Conservation (phyloP, 1,139 yeast genomes). For the Hyphopichia fennica region DNA sequence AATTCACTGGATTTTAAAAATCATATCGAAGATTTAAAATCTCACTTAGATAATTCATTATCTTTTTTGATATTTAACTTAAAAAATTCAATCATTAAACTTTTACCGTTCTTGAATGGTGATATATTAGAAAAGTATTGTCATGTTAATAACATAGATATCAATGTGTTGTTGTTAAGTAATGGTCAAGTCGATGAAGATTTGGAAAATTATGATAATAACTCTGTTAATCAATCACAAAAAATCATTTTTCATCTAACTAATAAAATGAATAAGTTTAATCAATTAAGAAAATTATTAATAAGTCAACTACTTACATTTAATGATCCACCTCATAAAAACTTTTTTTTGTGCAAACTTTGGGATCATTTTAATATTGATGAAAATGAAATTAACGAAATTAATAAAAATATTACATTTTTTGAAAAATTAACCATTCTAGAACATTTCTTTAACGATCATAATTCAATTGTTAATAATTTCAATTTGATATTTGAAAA, state of each 20-base stretch:
- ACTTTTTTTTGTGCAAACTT: constrained; percentile 31
- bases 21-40: constrained; percentile 6
- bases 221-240: constrained; percentile 5
- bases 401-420: constrained; percentile 4
- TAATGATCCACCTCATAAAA: constrained; percentile 29
- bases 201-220: constrained; percentile 9
- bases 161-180: constrained; percentile 12
- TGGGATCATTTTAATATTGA: constrained; percentile 28
- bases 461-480: constrained; percentile 20
- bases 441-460: constrained; percentile 23
- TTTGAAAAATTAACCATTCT: constrained; percentile 22
- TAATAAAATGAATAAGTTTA: constrained; percentile 27
- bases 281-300: constrained; percentile 38
- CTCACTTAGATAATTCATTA: constrained; percentile 18
- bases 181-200: constrained; percentile 12
- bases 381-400: constrained; percentile 10
- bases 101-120: constrained; percentile 40
- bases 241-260: constrained; percentile 15
- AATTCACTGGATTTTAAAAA: constrained; percentile 2
- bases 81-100: constrained; percentile 25
- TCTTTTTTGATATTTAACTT: constrained; percentile 30
- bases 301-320: constrained; percentile 42
- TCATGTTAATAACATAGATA: constrained; percentile 33
- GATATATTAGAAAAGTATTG: constrained; percentile 43
- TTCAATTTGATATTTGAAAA: constrained; percentile 25